Conservation (phyloP, 768 basidiomycete species). For the Pisolithus marmoratus region DNA sequence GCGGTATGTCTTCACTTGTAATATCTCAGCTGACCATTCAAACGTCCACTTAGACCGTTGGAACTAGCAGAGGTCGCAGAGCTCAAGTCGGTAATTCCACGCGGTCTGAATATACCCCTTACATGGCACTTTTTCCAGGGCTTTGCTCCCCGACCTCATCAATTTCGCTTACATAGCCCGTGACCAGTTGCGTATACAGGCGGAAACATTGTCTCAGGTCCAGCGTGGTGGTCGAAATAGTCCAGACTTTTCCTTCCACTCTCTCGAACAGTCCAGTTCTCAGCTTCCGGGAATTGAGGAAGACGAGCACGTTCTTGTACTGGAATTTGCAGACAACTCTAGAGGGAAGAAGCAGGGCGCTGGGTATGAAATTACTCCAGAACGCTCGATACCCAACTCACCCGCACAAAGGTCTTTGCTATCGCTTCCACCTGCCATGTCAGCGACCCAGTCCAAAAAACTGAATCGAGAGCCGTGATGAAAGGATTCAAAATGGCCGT, state of each 20-base stretch:
- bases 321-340: slow-evolving; percentile 46
- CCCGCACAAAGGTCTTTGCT: slow-evolving; percentile 12
- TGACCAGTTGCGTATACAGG: slow-evolving; percentile 53
- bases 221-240: slow-evolving; percentile 27
- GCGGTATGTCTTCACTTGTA: slow-evolving; percentile 38
- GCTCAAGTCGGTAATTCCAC: slow-evolving; percentile 52
- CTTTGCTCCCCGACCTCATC: slow-evolving; percentile 75
- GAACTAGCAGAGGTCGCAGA: slow-evolving; percentile 76
- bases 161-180: slow-evolving; percentile 77
- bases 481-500: slow-evolving; percentile 58
- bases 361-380: slow-evolving; percentile 14
- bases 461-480: slow-evolving; percentile 68
- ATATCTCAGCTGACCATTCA: background rate
- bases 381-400: slow-evolving; percentile 1
- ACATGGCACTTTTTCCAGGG: slow-evolving; percentile 34
- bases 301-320: slow-evolving; percentile 45
- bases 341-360: slow-evolving; percentile 26
- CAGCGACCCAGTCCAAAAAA: slow-evolving; percentile 56
- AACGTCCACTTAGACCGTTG: slow-evolving; percentile 51
- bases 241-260: slow-evolving; percentile 36
- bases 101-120: background rate
- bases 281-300: slow-evolving; percentile 23
- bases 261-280: slow-evolving; percentile 15
- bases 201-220: slow-evolving; percentile 23
- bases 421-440: slow-evolving; percentile 33